These are phyloP conservation scores for Nyssa sinensis DNA, from an alignment of 148 eudicot genomes.

Conservation along the genomic window DNA sequence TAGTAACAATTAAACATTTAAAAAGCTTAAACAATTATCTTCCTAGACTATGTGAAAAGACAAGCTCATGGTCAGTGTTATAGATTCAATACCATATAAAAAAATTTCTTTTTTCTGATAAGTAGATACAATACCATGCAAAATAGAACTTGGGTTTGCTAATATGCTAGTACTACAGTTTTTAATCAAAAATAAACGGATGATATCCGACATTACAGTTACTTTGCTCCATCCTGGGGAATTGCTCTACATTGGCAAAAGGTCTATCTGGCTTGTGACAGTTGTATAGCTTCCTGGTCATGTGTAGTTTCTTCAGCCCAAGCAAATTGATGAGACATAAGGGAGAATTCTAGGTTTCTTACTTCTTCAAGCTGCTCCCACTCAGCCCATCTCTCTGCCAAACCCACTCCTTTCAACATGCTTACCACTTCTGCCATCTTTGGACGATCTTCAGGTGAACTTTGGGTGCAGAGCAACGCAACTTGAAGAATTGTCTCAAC, in stretches of 20 bases:
- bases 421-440: slow-evolving; percentile 76
- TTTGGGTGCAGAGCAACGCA: slow-evolving; percentile 90
- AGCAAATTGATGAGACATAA: slow-evolving; percentile 53
- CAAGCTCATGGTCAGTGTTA: too few species aligned
- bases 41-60: too few species aligned
- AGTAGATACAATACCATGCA: not conserved
- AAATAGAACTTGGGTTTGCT: not conserved
- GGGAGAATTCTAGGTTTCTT: slow-evolving; percentile 56
- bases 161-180: not conserved
- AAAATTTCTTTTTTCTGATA: too few species aligned
- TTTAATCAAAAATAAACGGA: not conserved
- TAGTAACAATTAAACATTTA: too few species aligned
- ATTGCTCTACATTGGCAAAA: not conserved
- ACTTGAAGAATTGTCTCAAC: slow-evolving; percentile 75
- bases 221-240: not conserved
- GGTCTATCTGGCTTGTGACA: slow-evolving; percentile 79
- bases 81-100: too few species aligned
- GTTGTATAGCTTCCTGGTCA: slow-evolving; percentile 78
- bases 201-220: not conserved
- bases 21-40: too few species aligned
- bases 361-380: slow-evolving; percentile 83
- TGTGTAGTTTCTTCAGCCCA: slow-evolving; percentile 81
- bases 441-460: slow-evolving; percentile 81
- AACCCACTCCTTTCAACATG: slow-evolving; percentile 75
- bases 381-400: slow-evolving; percentile 79